Conservation (phyloP, 202 grass and related monocot genomes). For the Miscanthus sacchariflorus region DNA sequence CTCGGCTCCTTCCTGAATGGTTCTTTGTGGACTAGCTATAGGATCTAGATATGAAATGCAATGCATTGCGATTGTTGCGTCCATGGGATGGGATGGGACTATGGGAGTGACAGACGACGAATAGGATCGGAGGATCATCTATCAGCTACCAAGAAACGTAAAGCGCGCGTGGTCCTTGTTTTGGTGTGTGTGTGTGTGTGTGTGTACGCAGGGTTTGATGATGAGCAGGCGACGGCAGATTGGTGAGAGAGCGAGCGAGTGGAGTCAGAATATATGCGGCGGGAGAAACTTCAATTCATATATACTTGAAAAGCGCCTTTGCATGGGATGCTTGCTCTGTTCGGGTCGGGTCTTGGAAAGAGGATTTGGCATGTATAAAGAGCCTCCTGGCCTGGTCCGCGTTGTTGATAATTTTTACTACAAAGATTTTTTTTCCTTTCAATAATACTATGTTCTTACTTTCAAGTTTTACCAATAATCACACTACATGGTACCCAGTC, state of each 20-base stretch:
- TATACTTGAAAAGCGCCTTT: conserved; percentile 36
- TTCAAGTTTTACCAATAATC: background rate
- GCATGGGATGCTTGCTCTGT: conserved; percentile 11
- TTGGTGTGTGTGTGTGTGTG: background rate
- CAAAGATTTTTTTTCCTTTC: too few species aligned
- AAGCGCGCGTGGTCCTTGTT: background rate
- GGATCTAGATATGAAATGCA: background rate
- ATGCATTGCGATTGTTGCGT: background rate
- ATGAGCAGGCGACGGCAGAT: background rate
- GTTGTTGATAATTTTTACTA: background rate
- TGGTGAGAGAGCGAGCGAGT: conserved; percentile 1
- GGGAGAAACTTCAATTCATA: conserved; percentile 42
- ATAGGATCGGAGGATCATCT: conserved; percentile 9
- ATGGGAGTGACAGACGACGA: background rate
- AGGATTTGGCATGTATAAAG: background rate
- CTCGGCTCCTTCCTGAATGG: background rate
- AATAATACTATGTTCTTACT: too few species aligned
- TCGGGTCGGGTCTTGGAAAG: background rate
- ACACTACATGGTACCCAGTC: too few species aligned
- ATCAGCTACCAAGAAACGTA: conserved; percentile 26
- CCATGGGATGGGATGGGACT: background rate
- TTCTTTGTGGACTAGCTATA: background rate
- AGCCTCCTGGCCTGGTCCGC: background rate
- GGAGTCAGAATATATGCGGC: conserved; percentile 42
- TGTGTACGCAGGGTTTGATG: background rate